A percentile compares a stretch with the other conserved stretches of the same genome.
Evolutionary conservation across 2,329 filamentous ascomycete genomes (phyloP).

Genomic region (Aspergillus arachidicola): DNA sequence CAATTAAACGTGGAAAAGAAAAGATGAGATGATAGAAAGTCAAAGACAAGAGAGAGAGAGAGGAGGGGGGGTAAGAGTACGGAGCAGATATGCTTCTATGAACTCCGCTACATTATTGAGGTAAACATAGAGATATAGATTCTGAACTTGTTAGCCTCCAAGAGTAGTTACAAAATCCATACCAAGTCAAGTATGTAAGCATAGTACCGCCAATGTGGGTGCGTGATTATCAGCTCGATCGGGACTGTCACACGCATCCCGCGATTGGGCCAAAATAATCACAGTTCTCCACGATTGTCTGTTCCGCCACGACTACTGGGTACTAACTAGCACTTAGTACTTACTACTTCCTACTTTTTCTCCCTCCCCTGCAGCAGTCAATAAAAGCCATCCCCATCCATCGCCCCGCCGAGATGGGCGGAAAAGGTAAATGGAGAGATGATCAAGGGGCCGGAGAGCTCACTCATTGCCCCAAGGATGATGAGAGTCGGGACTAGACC

Average conservation of each 20-base stretch:
- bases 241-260: conserved; percentile 18
- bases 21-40: too few relatives aligned
- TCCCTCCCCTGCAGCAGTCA: conserved; percentile 14
- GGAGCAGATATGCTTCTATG: too few relatives aligned
- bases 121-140: too few relatives aligned
- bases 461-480: not conserved
- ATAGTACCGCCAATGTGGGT: conserved; percentile 1
- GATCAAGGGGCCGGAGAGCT: not conserved
- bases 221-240: conserved; percentile 21
- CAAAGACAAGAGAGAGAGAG: too few relatives aligned
- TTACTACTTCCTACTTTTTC: not conserved
- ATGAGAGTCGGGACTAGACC: not conserved
- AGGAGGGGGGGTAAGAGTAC: too few relatives aligned
- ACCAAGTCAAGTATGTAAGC: not conserved
- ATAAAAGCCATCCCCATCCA: conserved; percentile 7
- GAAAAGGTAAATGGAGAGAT: conserved; percentile 6
- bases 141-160: too few relatives aligned
- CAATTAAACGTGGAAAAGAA: too few relatives aligned
- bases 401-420: conserved; percentile 19
- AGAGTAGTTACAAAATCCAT: too few relatives aligned
- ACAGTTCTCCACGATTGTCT: conserved; percentile 11
- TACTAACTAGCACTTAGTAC: not conserved
- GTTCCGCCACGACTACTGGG: not conserved
- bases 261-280: conserved; percentile 19
- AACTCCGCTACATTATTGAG: too few relatives aligned